Percentiles rank a stretch among this genome's conserved stretches.
Conservation (phyloP, 306 rosid genomes). For the Amphicarpaea edgeworthii region DNA sequence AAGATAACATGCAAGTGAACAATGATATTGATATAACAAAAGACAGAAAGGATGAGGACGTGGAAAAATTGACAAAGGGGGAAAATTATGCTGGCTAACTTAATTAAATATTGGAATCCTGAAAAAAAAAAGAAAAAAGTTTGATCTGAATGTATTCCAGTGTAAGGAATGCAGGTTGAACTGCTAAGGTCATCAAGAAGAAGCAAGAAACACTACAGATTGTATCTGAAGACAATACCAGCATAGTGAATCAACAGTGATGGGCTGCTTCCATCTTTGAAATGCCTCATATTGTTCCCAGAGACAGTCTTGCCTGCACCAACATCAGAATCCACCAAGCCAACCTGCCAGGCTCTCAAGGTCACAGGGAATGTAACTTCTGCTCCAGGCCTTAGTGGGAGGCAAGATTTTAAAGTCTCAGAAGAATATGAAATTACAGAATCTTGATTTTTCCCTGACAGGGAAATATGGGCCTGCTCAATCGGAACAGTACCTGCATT, state of each 20-base stretch:
- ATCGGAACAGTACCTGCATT: conserved; percentile 97
- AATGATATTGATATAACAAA: conserved; percentile 1
- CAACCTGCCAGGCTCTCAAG: conserved; percentile 90
- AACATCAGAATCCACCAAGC: conserved; percentile 65
- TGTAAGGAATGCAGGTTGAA: conserved; percentile 32
- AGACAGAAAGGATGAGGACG: background rate
- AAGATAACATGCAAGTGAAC: conserved; percentile 36
- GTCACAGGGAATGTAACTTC: conserved; percentile 94
- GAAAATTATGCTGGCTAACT: conserved; percentile 1
- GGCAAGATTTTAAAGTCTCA: conserved; percentile 82
- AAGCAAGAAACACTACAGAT: conserved; percentile 18
- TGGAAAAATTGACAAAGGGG: conserved; percentile 4
- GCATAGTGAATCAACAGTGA: conserved; percentile 89
- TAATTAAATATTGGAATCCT: conserved; percentile 26
- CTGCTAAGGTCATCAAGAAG: conserved; percentile 1
- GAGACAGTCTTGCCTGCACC: conserved; percentile 65
- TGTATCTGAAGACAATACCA: conserved; percentile 55
- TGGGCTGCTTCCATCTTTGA: conserved; percentile 85
- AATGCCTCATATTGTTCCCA: conserved; percentile 65
- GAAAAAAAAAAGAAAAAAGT: background rate
- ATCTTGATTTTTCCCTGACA: conserved; percentile 94
- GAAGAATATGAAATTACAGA: conserved; percentile 73
- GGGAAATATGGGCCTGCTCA: conserved; percentile 90
- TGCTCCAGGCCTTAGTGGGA: conserved; percentile 92
- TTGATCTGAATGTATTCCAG: conserved; percentile 34